These are phyloP conservation scores for Agaricales sp. DNA, from an alignment of 1,284 basidiomycete species.

Conservation along the genomic window DNA sequence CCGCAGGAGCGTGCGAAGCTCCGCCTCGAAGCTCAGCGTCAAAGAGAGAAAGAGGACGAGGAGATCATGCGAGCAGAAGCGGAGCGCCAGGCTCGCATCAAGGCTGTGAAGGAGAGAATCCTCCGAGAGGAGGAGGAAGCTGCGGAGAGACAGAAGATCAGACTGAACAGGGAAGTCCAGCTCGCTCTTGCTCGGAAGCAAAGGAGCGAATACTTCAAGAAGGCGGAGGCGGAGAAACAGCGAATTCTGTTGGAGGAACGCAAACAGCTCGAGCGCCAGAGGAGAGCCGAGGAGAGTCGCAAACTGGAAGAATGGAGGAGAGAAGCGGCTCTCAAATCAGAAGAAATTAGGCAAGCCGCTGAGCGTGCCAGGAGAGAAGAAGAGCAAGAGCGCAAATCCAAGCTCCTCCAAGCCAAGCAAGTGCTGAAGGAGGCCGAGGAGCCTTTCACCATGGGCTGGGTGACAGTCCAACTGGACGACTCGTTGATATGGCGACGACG, in stretches of 20 bases:
- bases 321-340: neutral
- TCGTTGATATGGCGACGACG: conserved; percentile 55
- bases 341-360: neutral
- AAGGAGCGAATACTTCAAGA: conserved; percentile 34
- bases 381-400: conserved; percentile 36
- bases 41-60: conserved; percentile 37
- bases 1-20: conserved; percentile 34
- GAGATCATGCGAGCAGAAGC: conserved; percentile 38
- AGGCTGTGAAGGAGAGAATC: conserved; percentile 34
- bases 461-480: conserved; percentile 48
- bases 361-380: conserved; percentile 9
- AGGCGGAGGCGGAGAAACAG: conserved; percentile 39
- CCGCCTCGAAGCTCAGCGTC: conserved; percentile 27
- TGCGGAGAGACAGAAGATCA: conserved; percentile 21
- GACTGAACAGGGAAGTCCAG: conserved; percentile 40
- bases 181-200: conserved; percentile 35
- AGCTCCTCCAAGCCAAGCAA: conserved; percentile 31
- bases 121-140: conserved; percentile 34
- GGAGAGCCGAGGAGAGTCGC: conserved; percentile 32
- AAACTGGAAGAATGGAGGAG: conserved; percentile 21
- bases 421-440: conserved; percentile 25
- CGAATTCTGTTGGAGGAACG: conserved; percentile 35
- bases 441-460: conserved; percentile 46
- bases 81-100: conserved; percentile 34
- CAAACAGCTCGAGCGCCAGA: conserved; percentile 32